Evolutionary conservation across 2,329 filamentous ascomycete genomes (phyloP), one percentile per base, ranked within the genome.

Genomic region (Aspergillus piperis): DNA sequence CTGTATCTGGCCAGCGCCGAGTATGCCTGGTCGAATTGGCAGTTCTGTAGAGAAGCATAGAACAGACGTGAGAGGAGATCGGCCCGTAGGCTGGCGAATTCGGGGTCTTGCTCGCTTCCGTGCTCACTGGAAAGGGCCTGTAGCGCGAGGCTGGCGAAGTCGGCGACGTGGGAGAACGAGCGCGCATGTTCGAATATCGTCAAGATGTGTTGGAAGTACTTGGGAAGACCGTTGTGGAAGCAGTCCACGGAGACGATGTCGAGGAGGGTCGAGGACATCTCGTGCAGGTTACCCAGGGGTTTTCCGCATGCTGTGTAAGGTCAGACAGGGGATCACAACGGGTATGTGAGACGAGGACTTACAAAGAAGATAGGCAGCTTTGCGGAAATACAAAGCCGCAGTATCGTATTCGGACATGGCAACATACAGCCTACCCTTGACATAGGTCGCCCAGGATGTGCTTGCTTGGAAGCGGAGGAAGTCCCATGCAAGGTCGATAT

Each of bases 161-260:
- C 91, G 5, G 92, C 85, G 42, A 96, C 91, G 69, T 90, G 90
- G 1, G 90, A 90, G 74, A 90, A 91, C 0, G 89, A 87, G 66
- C 88, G 90, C 47, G 86, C 84, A 67, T 85, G 86, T 73, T 97
- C 93, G 71, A 90, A 98, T 1, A 99, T 82, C 19, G 86, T 83
- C 11, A 93, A 85, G 54, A 98, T 85, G 73, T 99, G 95, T 44
- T 89, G 87, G 75, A 96, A 96, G 77, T 97, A 99, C 64, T 86
- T 88, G 5, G 91, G 85, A 42, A 93, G 82, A 1, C 94, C 95
- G 58, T 86, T 86, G 71, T 92, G 83, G 70, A 89, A 88, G 55
- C 73, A 80, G 56, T 82, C 80, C 11, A 88, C 89, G 66, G 96
- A 91, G 2, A 88, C 86, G 23, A 91, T 86, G 57, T 90, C 88